These are phyloP conservation scores for Xylariales sp. DNA, from an alignment of 2,329 filamentous ascomycete genomes.

Conservation along the genomic window DNA sequence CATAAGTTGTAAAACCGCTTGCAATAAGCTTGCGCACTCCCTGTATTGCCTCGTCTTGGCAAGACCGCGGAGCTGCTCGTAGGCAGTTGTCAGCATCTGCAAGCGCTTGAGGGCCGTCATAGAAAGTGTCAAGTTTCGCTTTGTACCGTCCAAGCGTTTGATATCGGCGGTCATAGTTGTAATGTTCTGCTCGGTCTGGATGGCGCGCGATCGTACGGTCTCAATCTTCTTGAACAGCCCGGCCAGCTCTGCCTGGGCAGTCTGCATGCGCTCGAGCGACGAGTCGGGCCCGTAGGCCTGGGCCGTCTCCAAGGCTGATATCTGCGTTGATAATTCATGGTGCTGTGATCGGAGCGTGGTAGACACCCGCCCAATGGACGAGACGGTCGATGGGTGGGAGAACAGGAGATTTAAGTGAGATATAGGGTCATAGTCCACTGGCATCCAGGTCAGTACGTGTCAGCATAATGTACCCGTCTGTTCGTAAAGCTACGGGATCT, in stretches of 20 bases:
- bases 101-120: slow-evolving; percentile 97
- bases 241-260: slow-evolving; percentile 83
- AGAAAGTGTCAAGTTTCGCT: slow-evolving; percentile 90
- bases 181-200: slow-evolving; percentile 91
- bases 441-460: too few relatives aligned
- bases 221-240: slow-evolving; percentile 94
- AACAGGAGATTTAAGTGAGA: slow-evolving; percentile 92
- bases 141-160: slow-evolving; percentile 93
- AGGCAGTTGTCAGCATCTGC: slow-evolving; percentile 99
- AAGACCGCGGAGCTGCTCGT: slow-evolving; percentile 84
- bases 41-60: slow-evolving; percentile 86
- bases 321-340: slow-evolving; percentile 76
- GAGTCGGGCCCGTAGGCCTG: slow-evolving; percentile 84
- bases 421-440: slow-evolving; percentile 83
- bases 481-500: too few relatives aligned
- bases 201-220: slow-evolving; percentile 79
- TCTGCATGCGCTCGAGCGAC: slow-evolving; percentile 86
- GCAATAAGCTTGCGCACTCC: slow-evolving; percentile 88
- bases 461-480: too few relatives aligned
- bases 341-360: slow-evolving; percentile 69
- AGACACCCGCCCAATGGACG: slow-evolving; percentile 72
- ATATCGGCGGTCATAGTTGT: slow-evolving; percentile 99
- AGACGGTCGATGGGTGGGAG: slow-evolving; percentile 79
- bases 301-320: slow-evolving; percentile 66
- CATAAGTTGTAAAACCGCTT: slow-evolving; percentile 96